Evolutionary conservation across 2,329 filamentous ascomycete genomes (phyloP).

Genomic region (Orbilia ellipsospora): DNA sequence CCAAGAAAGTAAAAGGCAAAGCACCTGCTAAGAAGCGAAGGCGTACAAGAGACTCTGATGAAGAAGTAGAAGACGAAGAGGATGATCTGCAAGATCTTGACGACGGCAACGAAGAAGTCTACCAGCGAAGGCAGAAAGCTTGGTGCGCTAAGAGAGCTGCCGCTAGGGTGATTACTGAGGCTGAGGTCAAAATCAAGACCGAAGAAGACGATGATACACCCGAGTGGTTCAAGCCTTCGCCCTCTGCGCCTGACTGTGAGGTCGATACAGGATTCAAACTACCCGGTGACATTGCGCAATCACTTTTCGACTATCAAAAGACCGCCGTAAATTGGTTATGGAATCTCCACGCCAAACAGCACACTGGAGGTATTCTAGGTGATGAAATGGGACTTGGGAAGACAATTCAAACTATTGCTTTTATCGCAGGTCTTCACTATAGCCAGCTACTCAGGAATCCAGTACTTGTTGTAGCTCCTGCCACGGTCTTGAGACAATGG

Average conservation of each 20-base stretch:
- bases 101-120: constrained; percentile 87
- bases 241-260: constrained; percentile 78
- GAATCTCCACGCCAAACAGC: constrained; percentile 84
- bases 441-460: constrained; percentile 83
- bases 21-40: constrained; percentile 61
- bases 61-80: constrained; percentile 66
- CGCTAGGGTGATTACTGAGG: constrained; percentile 57
- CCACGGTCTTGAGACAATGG: constrained; percentile 96
- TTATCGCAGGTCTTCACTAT: constrained; percentile 90
- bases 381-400: constrained; percentile 99
- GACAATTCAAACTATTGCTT: constrained; percentile 83
- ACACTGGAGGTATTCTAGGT: constrained; percentile 89
- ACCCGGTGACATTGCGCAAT: constrained; percentile 91
- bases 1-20: constrained; percentile 24
- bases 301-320: constrained; percentile 95
- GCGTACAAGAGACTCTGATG: constrained; percentile 65
- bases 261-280: constrained; percentile 81
- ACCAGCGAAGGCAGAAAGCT: constrained; percentile 76
- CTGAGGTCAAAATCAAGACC: constrained; percentile 60
- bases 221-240: constrained; percentile 89
- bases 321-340: constrained; percentile 96
- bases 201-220: constrained; percentile 66
- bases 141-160: constrained; percentile 73
- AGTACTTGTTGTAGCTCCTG: constrained; percentile 90
- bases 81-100: constrained; percentile 76